A percentile compares a stretch with the other conserved stretches of the same genome.
These are phyloP conservation scores for Colletotrichum sp. DNA, from an alignment of 2,329 filamentous ascomycete species.

Conservation along the genomic window DNA sequence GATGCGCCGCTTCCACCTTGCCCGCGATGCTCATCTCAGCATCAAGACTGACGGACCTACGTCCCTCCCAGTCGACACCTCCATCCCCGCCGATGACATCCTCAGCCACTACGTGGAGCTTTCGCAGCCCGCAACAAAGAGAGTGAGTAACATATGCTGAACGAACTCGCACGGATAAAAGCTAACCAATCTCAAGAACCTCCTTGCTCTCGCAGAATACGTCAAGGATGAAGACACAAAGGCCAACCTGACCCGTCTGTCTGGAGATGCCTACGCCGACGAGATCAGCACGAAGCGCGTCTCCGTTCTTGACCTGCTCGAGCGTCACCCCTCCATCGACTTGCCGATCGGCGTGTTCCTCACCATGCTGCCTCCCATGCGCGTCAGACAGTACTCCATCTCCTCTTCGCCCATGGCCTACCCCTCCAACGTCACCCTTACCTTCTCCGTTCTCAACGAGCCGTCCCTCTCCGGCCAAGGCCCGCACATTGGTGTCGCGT, in stretches of 20 bases:
- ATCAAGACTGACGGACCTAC: slow-evolving; percentile 59
- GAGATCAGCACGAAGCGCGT: slow-evolving; percentile 53
- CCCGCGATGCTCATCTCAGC: slow-evolving; percentile 72
- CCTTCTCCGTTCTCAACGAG: slow-evolving; percentile 64
- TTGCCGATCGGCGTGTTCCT: slow-evolving; percentile 67
- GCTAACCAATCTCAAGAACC: slow-evolving; percentile 37
- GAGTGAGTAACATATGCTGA: slow-evolving; percentile 43
- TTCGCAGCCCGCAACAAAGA: slow-evolving; percentile 73
- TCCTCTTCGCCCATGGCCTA: slow-evolving; percentile 70
- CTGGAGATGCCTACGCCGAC: slow-evolving; percentile 40
- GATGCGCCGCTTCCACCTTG: slow-evolving; percentile 70
- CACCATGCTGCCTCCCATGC: slow-evolving; percentile 68
- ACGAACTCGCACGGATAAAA: rapidly evolving
- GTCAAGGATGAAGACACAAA: slow-evolving; percentile 37
- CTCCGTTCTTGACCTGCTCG: slow-evolving; percentile 66
- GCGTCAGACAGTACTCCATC: slow-evolving; percentile 57
- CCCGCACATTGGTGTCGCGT: slow-evolving; percentile 63
- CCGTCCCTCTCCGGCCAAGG: slow-evolving; percentile 54
- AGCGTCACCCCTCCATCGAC: slow-evolving; percentile 56
- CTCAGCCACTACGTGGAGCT: slow-evolving; percentile 77
- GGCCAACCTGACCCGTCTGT: slow-evolving; percentile 39
- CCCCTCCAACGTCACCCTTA: slow-evolving; percentile 62
- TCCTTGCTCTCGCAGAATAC: slow-evolving; percentile 26
- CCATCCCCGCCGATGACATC: slow-evolving; percentile 67
- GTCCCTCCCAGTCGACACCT: slow-evolving; percentile 58